Percentiles rank a stretch among this genome's conserved stretches.
These are phyloP conservation scores for Gyrodon lividus DNA, from an alignment of 768 basidiomycete genomes.

Conservation along the genomic window DNA sequence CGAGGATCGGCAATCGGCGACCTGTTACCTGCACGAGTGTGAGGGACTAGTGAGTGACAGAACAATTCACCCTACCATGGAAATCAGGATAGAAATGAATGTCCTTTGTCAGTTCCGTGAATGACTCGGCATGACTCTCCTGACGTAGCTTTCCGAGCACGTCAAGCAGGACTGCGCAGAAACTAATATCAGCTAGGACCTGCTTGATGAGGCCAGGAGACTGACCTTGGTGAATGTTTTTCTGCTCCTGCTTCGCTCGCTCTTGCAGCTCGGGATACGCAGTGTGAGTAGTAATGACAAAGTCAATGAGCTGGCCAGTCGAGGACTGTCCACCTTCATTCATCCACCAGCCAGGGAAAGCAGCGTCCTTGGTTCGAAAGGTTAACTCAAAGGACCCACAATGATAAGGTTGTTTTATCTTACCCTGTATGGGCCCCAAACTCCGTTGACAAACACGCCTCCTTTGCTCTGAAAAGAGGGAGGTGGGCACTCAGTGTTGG, in stretches of 20 bases:
- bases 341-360: constrained; percentile 98
- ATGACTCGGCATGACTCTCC: constrained; percentile 53
- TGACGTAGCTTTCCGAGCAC: constrained; percentile 63
- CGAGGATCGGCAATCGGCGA: constrained; percentile 95
- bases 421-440: constrained; percentile 90
- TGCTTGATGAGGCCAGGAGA: background rate
- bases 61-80: constrained; percentile 54
- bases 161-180: constrained; percentile 62
- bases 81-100: constrained; percentile 95
- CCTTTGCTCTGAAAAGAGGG: constrained; percentile 57
- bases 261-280: constrained; percentile 73
- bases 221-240: constrained; percentile 57
- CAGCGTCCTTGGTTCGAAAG: constrained; percentile 56
- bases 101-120: constrained; percentile 86
- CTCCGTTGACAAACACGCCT: constrained; percentile 84
- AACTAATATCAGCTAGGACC: background rate
- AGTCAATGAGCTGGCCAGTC: constrained; percentile 93
- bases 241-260: constrained; percentile 55
- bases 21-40: constrained; percentile 68
- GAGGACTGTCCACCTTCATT: constrained; percentile 99
- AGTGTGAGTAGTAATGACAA: constrained; percentile 89
- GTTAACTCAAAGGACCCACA: constrained; percentile 1
- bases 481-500: background rate
- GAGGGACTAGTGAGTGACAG: background rate
- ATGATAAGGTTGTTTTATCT: background rate